Evolutionary conservation across 2,329 filamentous ascomycete species (phyloP), one percentile per base, ranked within the genome.

Genomic region (Diaporthe ampelina): DNA sequence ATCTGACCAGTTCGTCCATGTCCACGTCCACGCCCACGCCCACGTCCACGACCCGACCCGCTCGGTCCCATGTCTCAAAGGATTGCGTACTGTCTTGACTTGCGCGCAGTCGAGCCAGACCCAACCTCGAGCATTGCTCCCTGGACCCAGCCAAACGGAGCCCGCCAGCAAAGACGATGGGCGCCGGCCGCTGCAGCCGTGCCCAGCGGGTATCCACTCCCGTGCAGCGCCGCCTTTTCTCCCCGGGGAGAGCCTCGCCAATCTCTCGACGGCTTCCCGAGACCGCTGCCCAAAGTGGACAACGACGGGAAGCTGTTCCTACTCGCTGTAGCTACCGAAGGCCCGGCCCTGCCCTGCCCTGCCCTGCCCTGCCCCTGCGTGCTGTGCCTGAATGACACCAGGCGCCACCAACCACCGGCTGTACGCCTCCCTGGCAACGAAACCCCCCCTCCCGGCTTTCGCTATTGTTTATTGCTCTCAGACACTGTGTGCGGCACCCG

Each of bases 121-220:
- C 21, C 19, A n/a, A 40, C 6, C 9, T n/a, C 24, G 35, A 37
- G 50, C 67, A 50, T n/a, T 29, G 32, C 68, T 45, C 48, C 35
- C 59, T 48, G 59, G 43, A 7, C n/a, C 29, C 72, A 56, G 43
- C 63, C 72, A 70, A 61, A 70, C 52, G 58, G 72, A 73, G 21
- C 19, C 26, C 32, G 63, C 54, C 63, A 70, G 56, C 72, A 61
- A 56, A 73, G 54, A 73, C 59, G 50, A 37, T 63, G 56, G 40
- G 69, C 69, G 57, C 43, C n/a, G 43, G 48, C 29, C 54, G 43
- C 56, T 50, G 40, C 56, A 71, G 69, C 54, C 37, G 54, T 68
- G 63, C 63, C 63, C 63, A 68, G 57, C 58, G 10, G 37, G 40
- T 29, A 52, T 50, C 68, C 73, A 67, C 73, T 58, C 63, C n/a